Evolutionary conservation across 306 rosid species (phyloP), one percentile per base, ranked within the genome.

Genomic region (Luffa aegyptiaca): DNA sequence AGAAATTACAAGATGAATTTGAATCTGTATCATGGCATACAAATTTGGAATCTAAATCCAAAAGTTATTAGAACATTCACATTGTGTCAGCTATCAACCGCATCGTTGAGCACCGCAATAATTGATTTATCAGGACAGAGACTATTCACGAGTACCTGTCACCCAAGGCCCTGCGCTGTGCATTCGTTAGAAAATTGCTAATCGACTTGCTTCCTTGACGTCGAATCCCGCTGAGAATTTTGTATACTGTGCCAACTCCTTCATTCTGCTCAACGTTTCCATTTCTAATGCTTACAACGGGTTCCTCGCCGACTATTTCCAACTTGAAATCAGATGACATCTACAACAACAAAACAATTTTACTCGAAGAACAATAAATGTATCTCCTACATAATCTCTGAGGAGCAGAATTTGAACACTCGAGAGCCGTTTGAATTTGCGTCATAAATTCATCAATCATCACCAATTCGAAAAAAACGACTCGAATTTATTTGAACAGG

Each of bases 311-410:
- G 14, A 7, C 82, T 53, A 82, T 85, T 80, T 89, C 86, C 81
- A 83, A 72, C 86, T 85, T 86, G 84, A 80, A 85, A 63, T 88
- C 96, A 26, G 87, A 80, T 21, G 91, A 81, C 98, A 93, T 89
- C 42, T 88, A 78, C 72, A 42, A 56, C 14, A 56, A 10, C 8
- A 13, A 82, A 82, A 70, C 10, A 33, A 49, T 4, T 20, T 70
- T 3, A 10, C 59, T 68, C 61, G 51, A 26, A 11, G 45, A 59
- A 81, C 36, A 18, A 59, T 2, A n/a, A 8, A 35, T 12, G 49
- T 7, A 37, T 49, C 42, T 73, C 31, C 45, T 31, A 46, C 58
- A 72, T 6, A 26, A 46, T 46, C 58, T 72, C 57, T n/a, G 2
- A 69, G 75, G 10, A 45, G 5, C n/a, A 70, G 39, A 21, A 45